Conservation (phyloP, 2,329 filamentous ascomycete species). For the Pseudogymnoascus sp. region DNA sequence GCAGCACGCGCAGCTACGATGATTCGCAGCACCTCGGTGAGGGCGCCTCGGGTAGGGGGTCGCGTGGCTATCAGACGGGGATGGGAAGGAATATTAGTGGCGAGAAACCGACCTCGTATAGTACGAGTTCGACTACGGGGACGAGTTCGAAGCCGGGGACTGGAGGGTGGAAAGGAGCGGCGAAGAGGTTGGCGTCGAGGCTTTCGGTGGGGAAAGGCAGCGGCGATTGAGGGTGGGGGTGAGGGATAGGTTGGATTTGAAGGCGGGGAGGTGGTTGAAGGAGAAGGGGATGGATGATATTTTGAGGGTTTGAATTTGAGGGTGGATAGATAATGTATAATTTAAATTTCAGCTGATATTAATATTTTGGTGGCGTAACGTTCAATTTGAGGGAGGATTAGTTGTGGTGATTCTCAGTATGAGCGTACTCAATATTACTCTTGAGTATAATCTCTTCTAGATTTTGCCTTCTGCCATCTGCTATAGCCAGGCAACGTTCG, state of each 20-base stretch:
- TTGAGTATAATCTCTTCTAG: neutral
- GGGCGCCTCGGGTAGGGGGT: neutral
- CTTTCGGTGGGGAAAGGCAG: neutral
- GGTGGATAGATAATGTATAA: neutral
- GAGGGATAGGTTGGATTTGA: neutral
- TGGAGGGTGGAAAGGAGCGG: neutral
- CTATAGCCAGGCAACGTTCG: neutral
- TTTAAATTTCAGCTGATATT: neutral
- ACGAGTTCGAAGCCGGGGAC: neutral
- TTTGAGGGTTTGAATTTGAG: neutral
- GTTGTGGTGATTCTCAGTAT: neutral
- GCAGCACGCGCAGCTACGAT: neutral
- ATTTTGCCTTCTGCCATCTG: too few species aligned
- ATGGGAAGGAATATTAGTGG: slow-evolving; percentile 4
- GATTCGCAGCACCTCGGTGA: neutral
- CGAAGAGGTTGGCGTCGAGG: neutral
- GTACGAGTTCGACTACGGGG: neutral
- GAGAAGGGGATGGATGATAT: neutral
- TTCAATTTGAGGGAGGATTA: too few species aligned
- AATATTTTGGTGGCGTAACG: neutral
- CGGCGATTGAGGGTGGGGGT: neutral
- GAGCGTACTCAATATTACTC: neutral
- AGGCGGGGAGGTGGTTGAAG: neutral
- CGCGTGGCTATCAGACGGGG: neutral
- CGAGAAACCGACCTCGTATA: neutral